Percentiles rank a stretch among this genome's conserved stretches.
Conservation (phyloP, 306 rosid genomes). For the Albizia julibrissin region DNA sequence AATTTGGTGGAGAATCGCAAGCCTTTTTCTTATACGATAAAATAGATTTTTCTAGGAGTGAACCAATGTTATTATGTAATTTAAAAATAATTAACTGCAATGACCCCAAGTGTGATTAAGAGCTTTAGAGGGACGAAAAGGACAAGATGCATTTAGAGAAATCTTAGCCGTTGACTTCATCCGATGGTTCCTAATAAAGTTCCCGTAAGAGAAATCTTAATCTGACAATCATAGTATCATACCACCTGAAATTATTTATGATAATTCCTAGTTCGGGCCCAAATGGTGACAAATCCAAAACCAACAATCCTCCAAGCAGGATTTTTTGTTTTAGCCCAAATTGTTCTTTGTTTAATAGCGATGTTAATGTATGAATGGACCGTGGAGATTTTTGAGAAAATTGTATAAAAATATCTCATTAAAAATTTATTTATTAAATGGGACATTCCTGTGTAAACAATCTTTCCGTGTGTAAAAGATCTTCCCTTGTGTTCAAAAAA, state of each 20-base stretch:
- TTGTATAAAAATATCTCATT: no score
- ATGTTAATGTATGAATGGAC: background rate
- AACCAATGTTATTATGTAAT: background rate
- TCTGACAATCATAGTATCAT: background rate
- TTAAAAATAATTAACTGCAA: background rate
- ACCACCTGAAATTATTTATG: background rate
- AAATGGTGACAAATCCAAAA: background rate
- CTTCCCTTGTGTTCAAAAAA: no score
- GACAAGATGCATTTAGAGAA: background rate
- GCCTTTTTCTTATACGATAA: background rate
- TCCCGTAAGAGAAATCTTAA: background rate
- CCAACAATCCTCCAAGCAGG: background rate
- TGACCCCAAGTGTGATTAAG: background rate
- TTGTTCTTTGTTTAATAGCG: background rate
- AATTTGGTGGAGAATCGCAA: background rate
- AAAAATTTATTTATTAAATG: no score
- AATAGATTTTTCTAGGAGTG: background rate
- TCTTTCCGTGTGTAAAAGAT: no score
- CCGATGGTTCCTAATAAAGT: background rate
- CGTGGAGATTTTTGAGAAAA: background rate
- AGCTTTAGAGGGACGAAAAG: background rate
- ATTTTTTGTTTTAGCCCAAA: background rate
- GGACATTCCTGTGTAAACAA: no score
- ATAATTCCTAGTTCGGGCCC: background rate
- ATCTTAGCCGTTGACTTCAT: background rate